Evolutionary conservation across 2,329 filamentous ascomycete species (phyloP), one percentile per base, ranked within the genome.

Genomic region (Epichloe sp.): DNA sequence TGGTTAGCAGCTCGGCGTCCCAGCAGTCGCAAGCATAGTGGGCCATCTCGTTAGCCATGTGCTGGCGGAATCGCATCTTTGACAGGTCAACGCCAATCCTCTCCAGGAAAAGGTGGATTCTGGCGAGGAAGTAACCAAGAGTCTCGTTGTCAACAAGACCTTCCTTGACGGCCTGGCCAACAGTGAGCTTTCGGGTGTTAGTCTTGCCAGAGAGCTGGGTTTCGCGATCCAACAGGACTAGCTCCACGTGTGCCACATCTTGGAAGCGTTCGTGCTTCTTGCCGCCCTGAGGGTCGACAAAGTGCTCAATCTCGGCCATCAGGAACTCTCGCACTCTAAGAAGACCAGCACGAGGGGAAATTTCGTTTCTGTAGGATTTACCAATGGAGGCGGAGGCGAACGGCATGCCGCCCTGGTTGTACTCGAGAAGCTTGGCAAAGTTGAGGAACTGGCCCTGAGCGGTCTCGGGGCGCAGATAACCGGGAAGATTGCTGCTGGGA

Each of bases 231-330:
- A 98, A 79, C 26, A 98, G 80, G 50, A 84, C 80, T 52, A 98
- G 77, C 72, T 95, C 85, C 45, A 93, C 71, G 59, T 95, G 75
- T 63, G 88, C 83, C 53, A 98, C 83, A 62, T 95, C 87, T 44
- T 80, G 71, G 70, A 98, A 98, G 52, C 90, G 85, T 49, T 78
- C 71, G 67, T 98, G 93, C 72, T 93, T 94, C 81, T 98, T 98
- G 70, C 89, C 88, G 64, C 88, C 82, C 63, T 93, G 77, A 11
- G 93, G 93, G 63, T 98, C 93, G 58, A 98, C 93, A 65, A 88
- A 98, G 69, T 98, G 93, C 74, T 98, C 93, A 60, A 98, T 95
- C 71, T 98, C 93, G 23, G 91, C 93, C 93, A 98, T 97, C 61
- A 96, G 72, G 72, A 98, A 97, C 68, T 98, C 93, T 61, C 93